Percentiles rank a stretch among this genome's conserved stretches.
phyloP scores from a whole-genome alignment of 306 rosid genomes.

The Cyclanthera cordifolia region DNA sequence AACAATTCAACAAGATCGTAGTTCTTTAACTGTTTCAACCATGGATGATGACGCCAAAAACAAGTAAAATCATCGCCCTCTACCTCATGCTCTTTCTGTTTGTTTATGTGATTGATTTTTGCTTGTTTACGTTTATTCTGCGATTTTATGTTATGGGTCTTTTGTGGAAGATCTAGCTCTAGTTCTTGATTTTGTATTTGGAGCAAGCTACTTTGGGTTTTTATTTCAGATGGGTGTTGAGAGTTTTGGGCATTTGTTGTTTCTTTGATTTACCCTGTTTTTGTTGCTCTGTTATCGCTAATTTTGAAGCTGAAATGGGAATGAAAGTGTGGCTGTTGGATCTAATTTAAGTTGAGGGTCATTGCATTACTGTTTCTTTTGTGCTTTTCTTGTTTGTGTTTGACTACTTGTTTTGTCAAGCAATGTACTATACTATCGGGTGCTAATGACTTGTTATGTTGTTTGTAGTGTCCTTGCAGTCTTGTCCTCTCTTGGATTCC shows the following conservation, averaged over 20 bases:
- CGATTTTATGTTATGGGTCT: neutral
- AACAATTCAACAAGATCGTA: neutral
- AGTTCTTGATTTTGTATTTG: neutral
- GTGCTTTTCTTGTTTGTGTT: neutral
- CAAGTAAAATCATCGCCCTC: slow-evolving; percentile 31
- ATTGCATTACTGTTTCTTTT: slow-evolving; percentile 12
- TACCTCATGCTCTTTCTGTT: neutral
- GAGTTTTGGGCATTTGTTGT: neutral
- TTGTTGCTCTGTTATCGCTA: neutral
- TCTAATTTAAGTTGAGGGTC: slow-evolving; percentile 37
- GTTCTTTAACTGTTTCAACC: neutral
- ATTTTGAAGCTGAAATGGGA: slow-evolving; percentile 18
- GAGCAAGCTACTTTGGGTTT: neutral
- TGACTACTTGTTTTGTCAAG: neutral
- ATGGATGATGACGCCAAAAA: slow-evolving; percentile 47
- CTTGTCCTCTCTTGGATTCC: neutral
- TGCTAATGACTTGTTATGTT: neutral
- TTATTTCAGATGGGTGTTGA: neutral
- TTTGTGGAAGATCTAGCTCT: neutral
- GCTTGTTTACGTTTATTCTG: slow-evolving; percentile 17
- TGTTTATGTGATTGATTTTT: neutral
- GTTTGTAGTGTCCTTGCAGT: neutral
- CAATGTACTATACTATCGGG: neutral
- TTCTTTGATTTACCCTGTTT: neutral
- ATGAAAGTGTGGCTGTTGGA: slow-evolving; percentile 21